phyloP scores from a whole-genome alignment of 495 filamentous ascomycete genomes.

The Penicillium nucicola region DNA sequence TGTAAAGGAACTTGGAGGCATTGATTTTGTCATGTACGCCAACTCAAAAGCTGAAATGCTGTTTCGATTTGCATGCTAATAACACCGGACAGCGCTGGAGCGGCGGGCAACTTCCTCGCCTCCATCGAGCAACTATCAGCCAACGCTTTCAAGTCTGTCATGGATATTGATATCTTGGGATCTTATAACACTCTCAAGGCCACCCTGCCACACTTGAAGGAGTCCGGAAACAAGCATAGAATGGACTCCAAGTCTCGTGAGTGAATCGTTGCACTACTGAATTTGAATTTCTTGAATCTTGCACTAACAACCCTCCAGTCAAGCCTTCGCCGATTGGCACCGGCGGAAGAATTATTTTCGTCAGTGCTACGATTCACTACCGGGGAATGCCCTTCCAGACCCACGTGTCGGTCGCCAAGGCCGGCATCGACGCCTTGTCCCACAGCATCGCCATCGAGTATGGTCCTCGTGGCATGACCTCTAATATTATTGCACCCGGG shows the following conservation, averaged over 20 bases:
- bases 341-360: slow-evolving; percentile 82
- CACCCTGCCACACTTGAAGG: slow-evolving; percentile 71
- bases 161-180: slow-evolving; percentile 93
- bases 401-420: slow-evolving; percentile 87
- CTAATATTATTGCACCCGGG: slow-evolving; percentile 82
- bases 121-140: slow-evolving; percentile 74
- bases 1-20: slow-evolving; percentile 73
- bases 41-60: no score
- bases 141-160: slow-evolving; percentile 93
- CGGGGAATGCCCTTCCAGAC: slow-evolving; percentile 76
- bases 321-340: slow-evolving; percentile 48
- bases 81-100: slow-evolving; percentile 65
- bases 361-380: slow-evolving; percentile 89
- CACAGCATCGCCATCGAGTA: slow-evolving; percentile 76
- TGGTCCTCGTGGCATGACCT: slow-evolving; percentile 83
- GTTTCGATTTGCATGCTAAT: slow-evolving; percentile 6
- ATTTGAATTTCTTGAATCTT: not conserved
- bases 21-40: slow-evolving; percentile 88
- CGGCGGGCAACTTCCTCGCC: slow-evolving; percentile 94
- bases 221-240: slow-evolving; percentile 62
- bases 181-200: slow-evolving; percentile 96
- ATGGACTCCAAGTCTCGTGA: slow-evolving; percentile 45
- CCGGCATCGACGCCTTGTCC: slow-evolving; percentile 81
- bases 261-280: slow-evolving; percentile 6
- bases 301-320: slow-evolving; percentile 17